Base-by-base conservation (phyloP, 257 asterid species). In the Solanum chmielewskii region DNA sequence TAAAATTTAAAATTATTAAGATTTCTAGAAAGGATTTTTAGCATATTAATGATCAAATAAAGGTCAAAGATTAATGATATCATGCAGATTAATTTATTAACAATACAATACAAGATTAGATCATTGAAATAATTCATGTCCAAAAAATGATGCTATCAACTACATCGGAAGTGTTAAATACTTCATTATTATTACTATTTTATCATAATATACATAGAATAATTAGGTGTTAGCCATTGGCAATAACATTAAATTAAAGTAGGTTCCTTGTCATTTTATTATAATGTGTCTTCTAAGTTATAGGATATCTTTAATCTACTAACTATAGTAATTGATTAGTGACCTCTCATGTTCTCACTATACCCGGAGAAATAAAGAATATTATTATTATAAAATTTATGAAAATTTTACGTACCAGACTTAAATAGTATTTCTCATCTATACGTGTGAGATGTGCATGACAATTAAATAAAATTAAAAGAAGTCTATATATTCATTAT, bases 331-430 rank as follows among this genome's bases (percentile, higher is more conserved):
- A 56, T 56, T 18, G 64, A 52, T 18, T 52, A 56, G 16, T 23
- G 7, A 25, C 69, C 27, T 62, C 69, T 62, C 14, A 2, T 16
- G 64, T 21, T 52, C n/a, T 56, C 64, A 49, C 9, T 49, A 49
- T 49, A 5, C 60, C 7, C 23, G 23, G 21, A 49, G 1, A 49
- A 16, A 25, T 62, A 7, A 62, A 62, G 1, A 62, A 4, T 62
- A 23, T 9, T 62, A 23, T 9, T 62, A 64, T 5, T n/a, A 62
- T 62, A 4, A 12, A 0, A 62, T 62, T 3, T 2, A 3, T n/a
- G 1, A n/a, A 23, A 62, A n/a, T 62, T 62, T 7, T 23, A n/a
- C 4, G 2, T 23, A 13, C 0, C 5, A 9, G 2, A 21, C 0
- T 49, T 49, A 15, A 49, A 49, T 49, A 2, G 9, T 39, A 39